Conservation (phyloP, 208 protist species). For the Herpetomonas samuelpessoai region DNA sequence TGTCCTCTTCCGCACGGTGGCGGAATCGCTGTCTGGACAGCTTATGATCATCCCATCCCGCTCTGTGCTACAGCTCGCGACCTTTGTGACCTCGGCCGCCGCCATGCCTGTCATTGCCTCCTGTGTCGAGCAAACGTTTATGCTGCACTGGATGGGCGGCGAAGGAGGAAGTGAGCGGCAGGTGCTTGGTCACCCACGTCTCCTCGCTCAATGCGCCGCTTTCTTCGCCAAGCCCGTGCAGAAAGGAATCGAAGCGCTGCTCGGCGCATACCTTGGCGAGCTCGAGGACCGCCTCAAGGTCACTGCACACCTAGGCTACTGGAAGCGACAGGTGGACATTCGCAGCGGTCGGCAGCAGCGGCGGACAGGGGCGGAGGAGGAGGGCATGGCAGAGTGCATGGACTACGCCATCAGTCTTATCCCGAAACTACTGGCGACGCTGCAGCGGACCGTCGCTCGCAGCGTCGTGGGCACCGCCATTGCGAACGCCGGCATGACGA, state of each 20-base stretch:
- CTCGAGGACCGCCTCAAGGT: constrained; percentile 54
- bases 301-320: constrained; percentile 53
- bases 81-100: constrained; percentile 79
- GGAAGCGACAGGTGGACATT: constrained; percentile 54
- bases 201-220: constrained; percentile 58
- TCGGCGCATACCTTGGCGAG: constrained; percentile 54
- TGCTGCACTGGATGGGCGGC: constrained; percentile 71
- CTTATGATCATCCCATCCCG: constrained; percentile 49
- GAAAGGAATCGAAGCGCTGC: constrained; percentile 72
- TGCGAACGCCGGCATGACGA: constrained; percentile 50
- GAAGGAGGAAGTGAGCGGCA: constrained; percentile 58
- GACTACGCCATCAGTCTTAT: constrained; percentile 67
- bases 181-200: constrained; percentile 60
- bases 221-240: constrained; percentile 74
- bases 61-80: constrained; percentile 59
- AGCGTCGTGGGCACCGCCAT: constrained; percentile 80
- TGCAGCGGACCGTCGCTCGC: constrained; percentile 67
- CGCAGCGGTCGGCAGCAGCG: constrained; percentile 20
- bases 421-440: constrained; percentile 51
- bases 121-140: constrained; percentile 87
- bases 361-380: constrained; percentile 11
- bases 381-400: constrained; percentile 59
- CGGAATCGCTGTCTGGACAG: constrained; percentile 63
- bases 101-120: constrained; percentile 76
- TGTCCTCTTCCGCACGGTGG: constrained; percentile 82